Base-by-base conservation (phyloP, 805 yeast species). In the Kurtzmaniella cleridarum region DNA sequence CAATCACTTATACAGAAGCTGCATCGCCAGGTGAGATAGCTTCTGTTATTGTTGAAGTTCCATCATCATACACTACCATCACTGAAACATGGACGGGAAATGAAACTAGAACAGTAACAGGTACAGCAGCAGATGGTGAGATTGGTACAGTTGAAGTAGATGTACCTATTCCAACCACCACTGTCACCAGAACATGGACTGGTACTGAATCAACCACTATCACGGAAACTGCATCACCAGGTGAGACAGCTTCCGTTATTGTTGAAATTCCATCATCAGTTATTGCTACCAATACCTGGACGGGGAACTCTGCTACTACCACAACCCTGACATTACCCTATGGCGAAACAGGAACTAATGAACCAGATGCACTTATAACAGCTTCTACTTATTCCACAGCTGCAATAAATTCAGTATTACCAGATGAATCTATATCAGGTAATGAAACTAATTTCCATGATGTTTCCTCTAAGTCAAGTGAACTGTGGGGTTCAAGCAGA, bases 301-400 rank as follows among this genome's bases (percentile, higher is more conserved):
- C 35, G 6, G 16, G 27, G 27, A 27, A 38, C 42, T 41, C 9
- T 40, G 39, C 5, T 43, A 9, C 26, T 6, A 33, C 35, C n/a
- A n/a, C n/a, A n/a, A n/a, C n/a, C n/a, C n/a, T n/a, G n/a, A n/a
- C n/a, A n/a, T n/a, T n/a, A n/a, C n/a, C n/a, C n/a, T 15, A 15
- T 7, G 23, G 9, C 6, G n/a, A 17, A 17, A 26, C 3, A 6
- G 29, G 30, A 11, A 11, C 20, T 7, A 47, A 45, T 30, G 42
- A 38, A 12, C 49, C 41, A 15, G 23, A 46, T 12, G 41, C 34
- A 12, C 53, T 47, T 30, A 32, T 49, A 16, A 51, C 47, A 37
- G 48, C 43, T 20, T 44, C 41, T 18, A 28, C 26, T 15, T 38
- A 35, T 15, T n/a, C n/a, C n/a, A n/a, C n/a, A n/a, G n/a, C n/a